Evolutionary conservation across 2,329 filamentous ascomycete genomes (phyloP).

Genomic region (Fusarium concolor): DNA sequence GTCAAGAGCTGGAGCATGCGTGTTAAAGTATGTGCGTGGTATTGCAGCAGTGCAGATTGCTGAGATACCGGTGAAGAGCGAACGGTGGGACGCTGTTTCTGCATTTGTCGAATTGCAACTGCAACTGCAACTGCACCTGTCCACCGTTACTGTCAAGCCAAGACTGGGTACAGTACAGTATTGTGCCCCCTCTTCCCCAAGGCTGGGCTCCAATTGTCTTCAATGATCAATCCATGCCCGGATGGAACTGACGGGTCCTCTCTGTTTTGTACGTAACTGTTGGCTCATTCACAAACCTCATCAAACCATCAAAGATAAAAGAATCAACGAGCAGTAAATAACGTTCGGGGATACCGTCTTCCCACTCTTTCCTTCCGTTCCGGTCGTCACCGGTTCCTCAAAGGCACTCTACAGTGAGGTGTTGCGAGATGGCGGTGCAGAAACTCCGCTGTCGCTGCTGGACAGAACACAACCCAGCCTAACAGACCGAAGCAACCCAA

Average conservation of each 20-base stretch:
- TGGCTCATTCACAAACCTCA: slow-evolving; percentile 28
- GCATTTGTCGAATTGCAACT: slow-evolving; percentile 25
- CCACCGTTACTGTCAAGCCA: background rate
- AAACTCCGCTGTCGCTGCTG: slow-evolving; percentile 26
- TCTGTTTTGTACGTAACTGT: slow-evolving; percentile 40
- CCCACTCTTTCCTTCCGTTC: background rate
- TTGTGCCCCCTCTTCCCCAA: slow-evolving; percentile 15
- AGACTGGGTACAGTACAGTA: background rate
- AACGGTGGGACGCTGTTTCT: slow-evolving; percentile 12
- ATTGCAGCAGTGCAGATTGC: slow-evolving; percentile 16
- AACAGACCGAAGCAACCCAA: slow-evolving; percentile 9
- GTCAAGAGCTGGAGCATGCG: background rate
- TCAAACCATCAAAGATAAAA: slow-evolving; percentile 13
- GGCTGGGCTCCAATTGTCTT: background rate
- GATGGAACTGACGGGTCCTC: slow-evolving; percentile 7
- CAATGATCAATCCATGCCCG: background rate
- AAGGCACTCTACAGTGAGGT: background rate
- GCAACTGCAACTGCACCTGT: too few relatives aligned
- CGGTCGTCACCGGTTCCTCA: slow-evolving; percentile 4
- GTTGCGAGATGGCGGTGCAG: slow-evolving; percentile 21
- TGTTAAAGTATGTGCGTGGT: slow-evolving; percentile 20
- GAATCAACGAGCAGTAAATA: background rate
- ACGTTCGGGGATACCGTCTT: slow-evolving; percentile 21
- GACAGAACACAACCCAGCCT: slow-evolving; percentile 1
- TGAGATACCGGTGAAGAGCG: slow-evolving; percentile 13